A percentile compares a stretch with the other conserved stretches of the same genome.
These are phyloP conservation scores for Fusarium poae DNA, from an alignment of 2,329 filamentous ascomycete species.

Conservation along the genomic window DNA sequence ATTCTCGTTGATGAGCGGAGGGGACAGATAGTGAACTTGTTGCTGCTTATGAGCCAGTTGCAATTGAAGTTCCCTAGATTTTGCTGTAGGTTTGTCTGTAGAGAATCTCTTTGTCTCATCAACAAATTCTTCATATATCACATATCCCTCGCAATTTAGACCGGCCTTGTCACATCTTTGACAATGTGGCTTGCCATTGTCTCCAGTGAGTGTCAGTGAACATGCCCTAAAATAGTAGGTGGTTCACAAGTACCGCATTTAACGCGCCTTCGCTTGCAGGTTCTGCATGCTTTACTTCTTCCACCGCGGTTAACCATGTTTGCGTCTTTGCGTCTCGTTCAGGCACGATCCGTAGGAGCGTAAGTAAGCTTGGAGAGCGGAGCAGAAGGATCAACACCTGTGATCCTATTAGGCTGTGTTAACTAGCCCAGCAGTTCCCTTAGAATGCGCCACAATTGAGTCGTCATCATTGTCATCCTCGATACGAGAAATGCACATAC, in stretches of 20 bases:
- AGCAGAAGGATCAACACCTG: neutral
- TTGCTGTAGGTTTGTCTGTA: neutral
- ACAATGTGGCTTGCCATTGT: slow-evolving; percentile 23
- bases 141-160: slow-evolving; percentile 15
- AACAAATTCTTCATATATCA: slow-evolving; percentile 12
- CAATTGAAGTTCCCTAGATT: neutral
- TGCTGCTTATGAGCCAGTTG: fast-evolving
- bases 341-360: no score
- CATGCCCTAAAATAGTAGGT: no score
- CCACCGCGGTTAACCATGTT: slow-evolving; percentile 30
- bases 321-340: neutral
- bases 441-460: slow-evolving; percentile 17
- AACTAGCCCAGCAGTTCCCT: slow-evolving; percentile 15
- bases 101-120: slow-evolving; percentile 18
- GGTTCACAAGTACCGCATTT: slow-evolving; percentile 20
- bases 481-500: neutral
- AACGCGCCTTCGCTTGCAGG: slow-evolving; percentile 30
- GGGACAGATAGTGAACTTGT: fast-evolving
- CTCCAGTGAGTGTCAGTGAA: slow-evolving; percentile 1
- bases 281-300: slow-evolving; percentile 29
- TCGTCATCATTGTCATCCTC: slow-evolving; percentile 12
- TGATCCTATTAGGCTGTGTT: neutral
- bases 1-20: slow-evolving; percentile 1
- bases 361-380: neutral
- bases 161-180: slow-evolving; percentile 18